Base-by-base conservation (phyloP, 192 early-diverging fungal genomes). In the Physocladia obscura region DNA sequence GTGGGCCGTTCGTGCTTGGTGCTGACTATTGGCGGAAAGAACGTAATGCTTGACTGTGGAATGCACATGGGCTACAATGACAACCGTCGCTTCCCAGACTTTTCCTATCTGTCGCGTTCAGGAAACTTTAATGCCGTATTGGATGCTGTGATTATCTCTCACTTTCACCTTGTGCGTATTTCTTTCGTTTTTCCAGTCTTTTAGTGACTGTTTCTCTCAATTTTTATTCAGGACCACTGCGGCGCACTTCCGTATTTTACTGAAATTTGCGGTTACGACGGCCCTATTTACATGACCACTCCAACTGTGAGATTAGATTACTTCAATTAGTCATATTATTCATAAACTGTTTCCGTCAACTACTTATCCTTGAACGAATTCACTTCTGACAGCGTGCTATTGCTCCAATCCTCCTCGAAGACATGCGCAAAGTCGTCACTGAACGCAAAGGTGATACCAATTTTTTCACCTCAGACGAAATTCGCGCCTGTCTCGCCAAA, bases 251-350 rank as follows among this genome's bases (percentile, higher is more conserved):
- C 97, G 0, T 92, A 91, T 74, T 96, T 99, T 69, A 98, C 94
- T 13, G 95, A 99, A 77, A 89, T 92, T 77, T 88, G 88, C 76
- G 95, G 94, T 1, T 99, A 95, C 76, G 87, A 91, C 56, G 97
- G 97, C 4, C 95, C 95, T 3, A 93, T 99, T 17, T 97, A 93
- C 82, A 99, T 99, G 97, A 95, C 97, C 8, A 89, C 91, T 57
- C 96, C 96, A 1, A 44, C 40, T 8, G 51, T 54, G 13, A 8
- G n/a, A n/a, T n/a, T n/a, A n/a, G n/a, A n/a, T n/a, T n/a, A n/a
- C n/a, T n/a, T n/a, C n/a, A n/a, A n/a, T n/a, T n/a, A n/a, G n/a
- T n/a, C n/a, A n/a, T n/a, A n/a, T 8, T 54, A 54, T 54, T 54
- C 51, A 6, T 26, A 8, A 15, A 8, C 51, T 54, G 13, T 54